These are phyloP conservation scores for Coemansia sp. DNA, from an alignment of 192 early-diverging fungal genomes.

Conservation along the genomic window DNA sequence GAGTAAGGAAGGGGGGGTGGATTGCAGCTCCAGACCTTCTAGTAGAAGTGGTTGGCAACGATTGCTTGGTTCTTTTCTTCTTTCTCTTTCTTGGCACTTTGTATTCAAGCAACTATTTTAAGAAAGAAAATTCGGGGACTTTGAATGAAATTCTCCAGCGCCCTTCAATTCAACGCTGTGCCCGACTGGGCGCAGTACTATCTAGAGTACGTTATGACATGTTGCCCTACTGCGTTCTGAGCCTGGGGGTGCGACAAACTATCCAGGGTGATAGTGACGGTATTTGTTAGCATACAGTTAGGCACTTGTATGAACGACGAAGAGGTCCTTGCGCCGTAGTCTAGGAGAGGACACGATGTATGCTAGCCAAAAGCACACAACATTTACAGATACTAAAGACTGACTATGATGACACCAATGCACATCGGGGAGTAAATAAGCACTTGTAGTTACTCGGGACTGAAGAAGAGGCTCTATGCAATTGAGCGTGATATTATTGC, in stretches of 20 bases:
- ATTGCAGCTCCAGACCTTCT: not conserved
- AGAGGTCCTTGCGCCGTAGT: not conserved
- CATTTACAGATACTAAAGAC: not conserved
- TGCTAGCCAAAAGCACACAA: not conserved
- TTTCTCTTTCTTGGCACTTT: slow-evolving; percentile 1
- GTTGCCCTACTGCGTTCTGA: slow-evolving; percentile 1
- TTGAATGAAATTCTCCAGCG: slow-evolving; percentile 90
- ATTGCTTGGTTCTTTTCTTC: not conserved
- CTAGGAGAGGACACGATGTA: not conserved
- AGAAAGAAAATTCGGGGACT: not conserved
- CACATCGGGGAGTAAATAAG: not conserved
- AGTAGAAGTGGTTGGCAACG: not conserved
- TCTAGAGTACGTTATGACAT: slow-evolving; percentile 24
- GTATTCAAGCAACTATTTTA: not conserved
- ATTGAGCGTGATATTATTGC: slow-evolving; percentile 65
- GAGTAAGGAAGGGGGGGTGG: not conserved
- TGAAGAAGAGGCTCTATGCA: slow-evolving; percentile 77
- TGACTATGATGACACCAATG: not conserved
- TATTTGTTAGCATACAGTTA: not conserved
- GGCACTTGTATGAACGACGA: not conserved
- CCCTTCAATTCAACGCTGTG: slow-evolving; percentile 87
- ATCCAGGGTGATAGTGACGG: not conserved
- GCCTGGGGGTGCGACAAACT: not conserved
- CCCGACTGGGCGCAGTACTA: slow-evolving; percentile 84
- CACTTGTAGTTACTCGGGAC: slow-evolving; percentile 58